phyloP scores from a whole-genome alignment of 345 rosid species.

The Salix arbutifolia region DNA sequence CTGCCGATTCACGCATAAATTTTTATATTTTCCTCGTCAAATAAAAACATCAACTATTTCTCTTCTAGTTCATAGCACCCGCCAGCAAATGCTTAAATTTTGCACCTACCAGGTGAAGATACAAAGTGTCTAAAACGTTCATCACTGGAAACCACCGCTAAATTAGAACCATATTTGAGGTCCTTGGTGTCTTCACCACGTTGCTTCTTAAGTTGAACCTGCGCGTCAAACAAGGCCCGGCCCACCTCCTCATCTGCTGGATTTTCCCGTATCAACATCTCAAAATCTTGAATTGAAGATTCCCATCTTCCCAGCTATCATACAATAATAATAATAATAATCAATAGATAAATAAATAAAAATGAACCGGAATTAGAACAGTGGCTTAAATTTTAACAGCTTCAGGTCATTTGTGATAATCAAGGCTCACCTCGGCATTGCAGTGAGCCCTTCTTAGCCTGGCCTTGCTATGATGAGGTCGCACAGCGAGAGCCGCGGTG shows the following conservation, averaged over 20 bases:
- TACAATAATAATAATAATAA: too few species aligned
- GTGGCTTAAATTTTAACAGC: neutral
- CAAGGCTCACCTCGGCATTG: slow-evolving; percentile 52
- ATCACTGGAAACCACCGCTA: slow-evolving; percentile 40
- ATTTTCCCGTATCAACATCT: slow-evolving; percentile 44
- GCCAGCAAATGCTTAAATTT: neutral
- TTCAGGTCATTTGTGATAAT: neutral
- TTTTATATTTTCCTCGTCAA: neutral
- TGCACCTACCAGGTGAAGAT: slow-evolving; percentile 36
- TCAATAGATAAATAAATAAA: neutral
- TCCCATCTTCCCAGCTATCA: slow-evolving; percentile 68
- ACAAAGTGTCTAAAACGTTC: slow-evolving; percentile 44
- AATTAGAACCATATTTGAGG: slow-evolving; percentile 45
- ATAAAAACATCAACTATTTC: neutral
- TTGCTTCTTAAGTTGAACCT: slow-evolving; percentile 47
- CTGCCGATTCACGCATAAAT: slow-evolving; percentile 8
- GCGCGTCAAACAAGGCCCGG: slow-evolving; percentile 54
- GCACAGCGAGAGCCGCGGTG: slow-evolving; percentile 56
- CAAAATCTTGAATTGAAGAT: slow-evolving; percentile 62
- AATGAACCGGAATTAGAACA: neutral
- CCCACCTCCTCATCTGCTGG: slow-evolving; percentile 72
- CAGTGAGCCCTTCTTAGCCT: slow-evolving; percentile 78
- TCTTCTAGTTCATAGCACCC: neutral
- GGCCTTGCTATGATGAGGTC: slow-evolving; percentile 71
- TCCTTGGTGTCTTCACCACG: slow-evolving; percentile 42